Percentiles rank a stretch among this genome's conserved stretches.
phyloP scores from a whole-genome alignment of 192 early-diverging fungal species.

The Spinellus fusiger region DNA sequence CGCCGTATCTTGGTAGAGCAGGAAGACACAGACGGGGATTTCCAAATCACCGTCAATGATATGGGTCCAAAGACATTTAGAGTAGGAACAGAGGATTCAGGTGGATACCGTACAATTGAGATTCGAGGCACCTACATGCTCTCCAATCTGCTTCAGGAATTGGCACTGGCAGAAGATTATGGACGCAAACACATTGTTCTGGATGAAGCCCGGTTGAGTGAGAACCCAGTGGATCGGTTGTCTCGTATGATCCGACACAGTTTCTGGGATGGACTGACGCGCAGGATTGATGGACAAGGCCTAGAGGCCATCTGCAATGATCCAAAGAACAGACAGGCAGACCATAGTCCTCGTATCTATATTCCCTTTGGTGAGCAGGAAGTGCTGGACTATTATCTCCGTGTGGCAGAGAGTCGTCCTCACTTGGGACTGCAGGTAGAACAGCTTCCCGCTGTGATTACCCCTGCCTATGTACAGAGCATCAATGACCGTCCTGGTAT shows the following conservation, averaged over 20 bases:
- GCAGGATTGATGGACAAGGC: constrained; percentile 74
- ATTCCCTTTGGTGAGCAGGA: constrained; percentile 76
- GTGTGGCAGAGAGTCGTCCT: constrained; percentile 56
- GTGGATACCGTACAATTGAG: constrained; percentile 83
- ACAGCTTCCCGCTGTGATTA: constrained; percentile 76
- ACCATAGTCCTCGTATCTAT: constrained; percentile 83
- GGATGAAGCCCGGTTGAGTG: constrained; percentile 81
- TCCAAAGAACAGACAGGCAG: constrained; percentile 79
- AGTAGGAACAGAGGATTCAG: constrained; percentile 80
- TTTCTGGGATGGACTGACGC: constrained; percentile 94
- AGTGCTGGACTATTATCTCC: constrained; percentile 74
- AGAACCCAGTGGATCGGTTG: constrained; percentile 90
- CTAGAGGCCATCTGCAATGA: constrained; percentile 88
- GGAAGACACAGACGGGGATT: constrained; percentile 93
- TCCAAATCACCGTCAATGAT: constrained; percentile 93
- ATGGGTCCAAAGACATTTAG: constrained; percentile 83
- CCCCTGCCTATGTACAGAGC: constrained; percentile 85
- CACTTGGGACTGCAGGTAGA: constrained; percentile 76
- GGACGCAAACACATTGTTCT: constrained; percentile 82
- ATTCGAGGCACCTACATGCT: constrained; percentile 93
- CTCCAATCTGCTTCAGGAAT: constrained; percentile 91
- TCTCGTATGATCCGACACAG: constrained; percentile 82
- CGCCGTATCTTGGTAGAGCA: constrained; percentile 76
- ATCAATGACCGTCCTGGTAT: constrained; percentile 88
- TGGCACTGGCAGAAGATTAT: constrained; percentile 83